Conservation (phyloP, 108 stramenopile genomes). For the Stephanodiscus minutulus region DNA sequence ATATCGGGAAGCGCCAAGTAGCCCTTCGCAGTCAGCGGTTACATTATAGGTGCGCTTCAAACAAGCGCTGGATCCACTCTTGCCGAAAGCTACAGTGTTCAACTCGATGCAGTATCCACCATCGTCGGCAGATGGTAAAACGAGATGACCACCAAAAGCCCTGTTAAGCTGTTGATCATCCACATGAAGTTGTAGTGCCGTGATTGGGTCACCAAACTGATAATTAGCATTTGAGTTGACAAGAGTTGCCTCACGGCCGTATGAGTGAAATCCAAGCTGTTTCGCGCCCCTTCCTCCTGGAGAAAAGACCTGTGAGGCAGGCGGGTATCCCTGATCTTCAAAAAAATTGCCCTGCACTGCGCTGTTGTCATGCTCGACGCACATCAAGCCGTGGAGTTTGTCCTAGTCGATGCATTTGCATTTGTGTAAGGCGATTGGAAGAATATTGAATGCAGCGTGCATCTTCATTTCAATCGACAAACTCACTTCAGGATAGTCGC, state of each 20-base stretch:
- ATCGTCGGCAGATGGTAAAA: constrained; percentile 30
- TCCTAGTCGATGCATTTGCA: constrained; percentile 28
- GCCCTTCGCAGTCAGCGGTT: constrained; percentile 22
- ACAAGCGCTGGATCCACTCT: constrained; percentile 14
- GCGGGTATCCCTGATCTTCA: constrained; percentile 50
- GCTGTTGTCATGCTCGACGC: constrained; percentile 70
- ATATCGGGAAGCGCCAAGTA: constrained; percentile 20
- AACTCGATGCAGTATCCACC: constrained; percentile 37
- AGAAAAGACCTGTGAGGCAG: constrained; percentile 23
- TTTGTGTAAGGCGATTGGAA: constrained; percentile 4
- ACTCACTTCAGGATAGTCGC: constrained; percentile 33
- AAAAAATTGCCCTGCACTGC: constrained; percentile 56
- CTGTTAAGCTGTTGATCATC: constrained; percentile 14
- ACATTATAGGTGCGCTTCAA: constrained; percentile 17
- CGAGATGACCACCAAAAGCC: constrained; percentile 27
- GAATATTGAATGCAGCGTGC: background rate
- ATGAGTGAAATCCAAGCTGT: constrained; percentile 25
- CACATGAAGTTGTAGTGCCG: background rate
- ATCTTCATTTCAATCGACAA: background rate
- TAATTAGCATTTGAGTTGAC: constrained; percentile 20
- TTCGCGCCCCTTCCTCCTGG: constrained; percentile 26
- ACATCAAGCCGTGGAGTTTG: constrained; percentile 57
- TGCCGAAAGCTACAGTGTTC: constrained; percentile 33
- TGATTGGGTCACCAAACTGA: constrained; percentile 26
- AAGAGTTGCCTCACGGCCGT: constrained; percentile 1